Base-by-base conservation (phyloP, 352 stramenopile genomes). In the Blastocystis sp. region DNA sequence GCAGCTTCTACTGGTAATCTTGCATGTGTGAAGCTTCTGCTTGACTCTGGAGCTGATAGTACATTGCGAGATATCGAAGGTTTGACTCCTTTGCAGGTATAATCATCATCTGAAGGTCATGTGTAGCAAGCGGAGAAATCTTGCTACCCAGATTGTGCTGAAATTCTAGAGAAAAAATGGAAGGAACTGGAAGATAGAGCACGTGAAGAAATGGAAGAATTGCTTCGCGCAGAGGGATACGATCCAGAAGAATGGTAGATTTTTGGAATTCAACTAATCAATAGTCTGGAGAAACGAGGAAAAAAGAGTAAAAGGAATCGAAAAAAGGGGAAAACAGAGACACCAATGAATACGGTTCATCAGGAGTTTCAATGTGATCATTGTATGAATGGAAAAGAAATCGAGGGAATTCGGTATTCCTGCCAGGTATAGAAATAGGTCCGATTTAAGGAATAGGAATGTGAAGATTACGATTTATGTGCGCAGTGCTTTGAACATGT, bases 101-200 rank as follows among this genome's bases (percentile, higher is more conserved):
- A 13, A 34, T 20, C n/a, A 0, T 16, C n/a, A 7, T 16, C 7
- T 24, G 20, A 1, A 45, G 1, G 20, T 79, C 37, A 79, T 16
- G 20, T 7, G 69, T 63, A 89, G 78, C 53, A 65, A 37, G 63
- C 78, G 18, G 63, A 89, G 78, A 76, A 89, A 26, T 56, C 47
- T 18, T 79, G 78, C 55, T 79, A 78, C 41, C 63, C 63, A 9
- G 78, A 75, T 2, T 79, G 63, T 45, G 78, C 63, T 20, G 53
- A 65, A 37, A 41, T 89, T 8, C 41, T 89, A 47, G 63, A 76
- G 50, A 53, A 78, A 34, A 62, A 69, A 18, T 89, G 78, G 78
- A 89, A 89, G 26, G 78, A 89, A 43, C 41, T 89, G 43, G 78
- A 89, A 20, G 56, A 89, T 5, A 24, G 43, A 9, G 78, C 78